Evolutionary conservation across 1,284 basidiomycete genomes (phyloP), one percentile per base, ranked within the genome.

Genomic region (Marasmius oreades): DNA sequence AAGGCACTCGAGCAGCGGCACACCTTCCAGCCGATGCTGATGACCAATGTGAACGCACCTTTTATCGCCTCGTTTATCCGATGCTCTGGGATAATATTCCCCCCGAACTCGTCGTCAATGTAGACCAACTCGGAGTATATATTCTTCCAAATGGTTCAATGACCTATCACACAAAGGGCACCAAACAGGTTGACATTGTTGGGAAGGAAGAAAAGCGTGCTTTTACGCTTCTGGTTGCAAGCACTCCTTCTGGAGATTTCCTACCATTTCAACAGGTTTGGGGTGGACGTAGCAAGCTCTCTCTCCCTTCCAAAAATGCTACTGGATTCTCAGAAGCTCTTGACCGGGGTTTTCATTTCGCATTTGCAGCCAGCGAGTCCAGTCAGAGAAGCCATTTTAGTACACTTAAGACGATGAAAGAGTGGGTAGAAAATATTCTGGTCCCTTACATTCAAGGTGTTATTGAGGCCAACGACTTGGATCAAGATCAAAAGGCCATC

Each of bases 191-290:
- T 18, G 61, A 66, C 18, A 59, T 68, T 55, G 43, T 61, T 4
- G 63, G 59, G 0, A 64, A 64, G 8, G 64, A 72, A 24, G 63
- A 72, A 53, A 73, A 72, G 44, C 58, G 57, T 1, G 66, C 69
- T 0, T 72, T 62, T 51, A 70, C 66, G 5, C 45, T 72, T 1
- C 44, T 64, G n/a, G 63, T 72, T 0, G 60, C 64, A 0, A 67
- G 62, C 33, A 64, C 65, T 0, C 51, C 63, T 0, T 52, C 55
- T 7, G 66, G 69, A 1, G 57, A 59, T 14, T 56, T 70, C 20
- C 59, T 70, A n/a, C 69, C 69, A 2, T 68, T 70, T 43, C 69
- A 73, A 52, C 61, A 63, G 2, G 59, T 72, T 16, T 72, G 66
- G 66, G 22, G 11, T 6, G 69, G 69, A 0, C 50, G 58, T 20